phyloP scores from a whole-genome alignment of 2,329 filamentous ascomycete genomes.

The Alternaria arborescens region DNA sequence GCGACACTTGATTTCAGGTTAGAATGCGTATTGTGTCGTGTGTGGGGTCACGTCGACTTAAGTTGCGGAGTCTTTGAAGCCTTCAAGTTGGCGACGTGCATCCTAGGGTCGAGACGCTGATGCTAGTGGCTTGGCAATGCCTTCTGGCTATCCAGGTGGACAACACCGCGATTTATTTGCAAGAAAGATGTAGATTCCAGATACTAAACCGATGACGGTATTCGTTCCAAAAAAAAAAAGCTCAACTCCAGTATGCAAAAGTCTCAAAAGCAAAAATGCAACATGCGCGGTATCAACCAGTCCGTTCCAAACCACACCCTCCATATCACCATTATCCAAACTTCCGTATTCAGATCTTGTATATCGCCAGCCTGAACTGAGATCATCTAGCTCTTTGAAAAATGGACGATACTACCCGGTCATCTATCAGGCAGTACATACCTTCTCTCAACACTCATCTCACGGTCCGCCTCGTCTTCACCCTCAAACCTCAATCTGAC shows the following conservation, averaged over 20 bases:
- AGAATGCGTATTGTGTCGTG: constrained; percentile 7
- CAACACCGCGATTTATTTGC: neutral
- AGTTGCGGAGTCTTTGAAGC: neutral
- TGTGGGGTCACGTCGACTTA: constrained; percentile 11
- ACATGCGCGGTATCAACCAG: neutral
- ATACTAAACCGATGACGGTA: neutral
- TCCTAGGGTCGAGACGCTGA: constrained; percentile 5
- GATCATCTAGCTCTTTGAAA: neutral
- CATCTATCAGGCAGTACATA: constrained; percentile 56
- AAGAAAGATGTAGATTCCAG: neutral
- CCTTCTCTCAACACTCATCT: constrained; percentile 60
- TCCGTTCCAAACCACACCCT: neutral
- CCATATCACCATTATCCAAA: neutral
- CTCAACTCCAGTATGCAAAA: neutral
- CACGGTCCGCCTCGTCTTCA: constrained; percentile 56
- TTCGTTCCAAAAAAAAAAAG: neutral
- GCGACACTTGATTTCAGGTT: constrained; percentile 2
- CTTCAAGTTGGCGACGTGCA: constrained; percentile 1
- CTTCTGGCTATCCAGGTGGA: neutral
- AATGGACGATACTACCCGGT: neutral
- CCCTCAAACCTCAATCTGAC: constrained; percentile 60
- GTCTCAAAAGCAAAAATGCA: neutral
- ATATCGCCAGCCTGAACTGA: neutral
- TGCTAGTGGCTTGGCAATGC: constrained; percentile 13
- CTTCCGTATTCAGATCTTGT: neutral